Evolutionary conservation across 2,329 filamentous ascomycete species (phyloP).

Genomic region (Curvularia eragrostidis): DNA sequence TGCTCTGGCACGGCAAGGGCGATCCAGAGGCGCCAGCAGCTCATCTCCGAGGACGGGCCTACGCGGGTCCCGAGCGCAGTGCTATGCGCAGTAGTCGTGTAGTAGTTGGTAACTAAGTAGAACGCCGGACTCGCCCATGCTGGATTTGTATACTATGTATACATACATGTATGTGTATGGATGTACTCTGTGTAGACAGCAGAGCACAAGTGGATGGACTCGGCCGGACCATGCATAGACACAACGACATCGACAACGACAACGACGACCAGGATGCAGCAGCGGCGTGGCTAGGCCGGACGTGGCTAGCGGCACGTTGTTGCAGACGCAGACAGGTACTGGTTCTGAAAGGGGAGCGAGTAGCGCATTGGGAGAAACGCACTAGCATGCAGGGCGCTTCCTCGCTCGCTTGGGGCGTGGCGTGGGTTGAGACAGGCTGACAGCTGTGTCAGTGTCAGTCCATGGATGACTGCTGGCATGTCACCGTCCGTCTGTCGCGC

Average conservation of each 20-base stretch:
- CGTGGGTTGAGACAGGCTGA: slow-evolving; percentile 26
- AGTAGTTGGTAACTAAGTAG: background rate
- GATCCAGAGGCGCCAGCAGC: slow-evolving; percentile 26
- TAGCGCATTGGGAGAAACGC: background rate
- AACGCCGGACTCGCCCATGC: background rate
- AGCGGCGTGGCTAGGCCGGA: background rate
- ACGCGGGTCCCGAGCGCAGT: background rate
- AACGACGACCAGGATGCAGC: too few relatives aligned
- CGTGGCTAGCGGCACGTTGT: background rate
- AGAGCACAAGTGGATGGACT: background rate
- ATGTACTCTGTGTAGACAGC: background rate
- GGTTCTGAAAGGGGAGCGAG: background rate
- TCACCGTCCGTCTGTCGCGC: background rate
- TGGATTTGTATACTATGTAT: too few relatives aligned
- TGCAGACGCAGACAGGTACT: background rate
- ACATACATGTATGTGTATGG: background rate
- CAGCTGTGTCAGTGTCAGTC: slow-evolving; percentile 3
- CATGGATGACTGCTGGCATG: background rate
- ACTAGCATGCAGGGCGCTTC: slow-evolving; percentile 25
- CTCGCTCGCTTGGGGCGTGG: slow-evolving; percentile 25
- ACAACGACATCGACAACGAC: too few relatives aligned
- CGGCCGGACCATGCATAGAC: background rate
- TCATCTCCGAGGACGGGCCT: slow-evolving; percentile 38
- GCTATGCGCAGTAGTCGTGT: background rate
- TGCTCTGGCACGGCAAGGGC: slow-evolving; percentile 31